Evolutionary conservation across 2,329 filamentous ascomycete genomes (phyloP), one percentile per base, ranked within the genome.

Genomic region (Talaromyces sp.): DNA sequence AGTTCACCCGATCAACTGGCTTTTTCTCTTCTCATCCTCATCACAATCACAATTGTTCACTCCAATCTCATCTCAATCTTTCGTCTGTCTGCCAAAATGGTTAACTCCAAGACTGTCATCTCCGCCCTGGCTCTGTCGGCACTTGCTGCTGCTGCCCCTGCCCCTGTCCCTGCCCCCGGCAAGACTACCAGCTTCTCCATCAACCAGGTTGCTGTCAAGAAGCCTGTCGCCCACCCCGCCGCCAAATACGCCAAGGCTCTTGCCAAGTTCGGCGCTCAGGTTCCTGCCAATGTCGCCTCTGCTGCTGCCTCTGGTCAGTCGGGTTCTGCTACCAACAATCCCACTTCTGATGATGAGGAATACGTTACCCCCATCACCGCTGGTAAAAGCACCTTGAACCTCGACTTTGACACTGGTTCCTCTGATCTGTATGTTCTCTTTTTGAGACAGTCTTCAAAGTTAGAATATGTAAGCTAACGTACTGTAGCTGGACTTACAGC

Each of bases 371-470:
- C 88, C 0, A 85, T 92, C 56, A 82, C 79, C 2, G 80, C 92
- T 67, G 90, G 90, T 52, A 78, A 83, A 72, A 86, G 88, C 70
- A 84, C 79, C 3, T 73, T 91, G 67, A 83, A 87, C 66, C 74
- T 93, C 66, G 88, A 91, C 73, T 84, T 93, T 66, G 90, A 93
- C 69, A 93, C 90, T 14, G 88, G 82, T 67, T 89, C 82, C 68
- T 82, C 87, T 48, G 88, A 90, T 77, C 84, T 90, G 88, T 87
- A 76, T 79, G 84, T 31, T 27, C 27, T 19, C 11, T 48, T 22
- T 7, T 5, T 31, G 5, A 31, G 27, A 47, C 4, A 48, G 10
- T 48, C 16, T 7, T 37, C 19, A 58, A 35, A 35, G 50, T 16
- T 9, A 14, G 31, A 45, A 37, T 8, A 19, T 8, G 16, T 13